phyloP scores from a whole-genome alignment of 352 stramenopile species.

The Globisporangium sylvaticum region DNA sequence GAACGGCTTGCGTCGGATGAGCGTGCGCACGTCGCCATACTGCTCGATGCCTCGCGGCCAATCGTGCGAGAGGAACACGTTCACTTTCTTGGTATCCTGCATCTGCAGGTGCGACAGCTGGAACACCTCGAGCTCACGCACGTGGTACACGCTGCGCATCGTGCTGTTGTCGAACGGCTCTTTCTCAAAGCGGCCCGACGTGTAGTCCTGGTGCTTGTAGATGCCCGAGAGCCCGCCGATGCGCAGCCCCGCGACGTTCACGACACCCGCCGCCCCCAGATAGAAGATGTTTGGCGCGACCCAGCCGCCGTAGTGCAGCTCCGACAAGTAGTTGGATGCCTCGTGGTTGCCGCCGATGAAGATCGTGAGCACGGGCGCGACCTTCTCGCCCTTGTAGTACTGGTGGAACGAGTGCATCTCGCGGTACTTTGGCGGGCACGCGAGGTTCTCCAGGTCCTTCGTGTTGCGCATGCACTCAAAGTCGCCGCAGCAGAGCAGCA shows the following conservation, averaged over 20 bases:
- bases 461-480: conserved; percentile 97
- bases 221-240: conserved; percentile 94
- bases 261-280: conserved; percentile 84
- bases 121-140: conserved; percentile 92
- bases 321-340: conserved; percentile 89
- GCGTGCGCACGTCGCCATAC: conserved; percentile 85
- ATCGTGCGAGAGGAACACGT: conserved; percentile 97
- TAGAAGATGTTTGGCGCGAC: conserved; percentile 97
- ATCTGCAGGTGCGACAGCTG: conserved; percentile 82
- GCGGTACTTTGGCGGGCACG: conserved; percentile 91
- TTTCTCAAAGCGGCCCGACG: conserved; percentile 64
- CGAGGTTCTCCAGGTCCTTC: conserved; percentile 92
- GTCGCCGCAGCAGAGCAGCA: conserved; percentile 98
- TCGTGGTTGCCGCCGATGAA: conserved; percentile 97
- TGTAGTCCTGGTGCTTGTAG: conserved; percentile 84
- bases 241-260: conserved; percentile 78
- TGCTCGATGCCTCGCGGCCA: conserved; percentile 97
- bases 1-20: conserved; percentile 94
- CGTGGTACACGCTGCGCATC: conserved; percentile 95
- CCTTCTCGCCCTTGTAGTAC: conserved; percentile 89
- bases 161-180: conserved; percentile 71
- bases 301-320: conserved; percentile 94
- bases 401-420: conserved; percentile 79
- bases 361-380: conserved; percentile 89
- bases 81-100: conserved; percentile 49